phyloP scores from a whole-genome alignment of 129 eudicot genomes.

The sunflower (Helianthus annuus) region DNA sequence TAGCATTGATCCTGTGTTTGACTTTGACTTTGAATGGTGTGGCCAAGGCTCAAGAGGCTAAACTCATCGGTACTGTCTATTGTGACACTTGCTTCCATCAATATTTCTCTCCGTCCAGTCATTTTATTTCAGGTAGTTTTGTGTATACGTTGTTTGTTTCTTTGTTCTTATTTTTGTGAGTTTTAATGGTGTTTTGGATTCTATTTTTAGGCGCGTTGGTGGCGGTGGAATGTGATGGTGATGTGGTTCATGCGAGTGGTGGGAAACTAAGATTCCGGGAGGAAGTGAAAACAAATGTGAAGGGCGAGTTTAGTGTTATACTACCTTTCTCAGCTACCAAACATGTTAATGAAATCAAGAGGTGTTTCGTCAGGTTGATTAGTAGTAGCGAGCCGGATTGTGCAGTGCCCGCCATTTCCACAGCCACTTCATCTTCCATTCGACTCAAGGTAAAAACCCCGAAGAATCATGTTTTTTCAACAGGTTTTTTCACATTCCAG shows the following conservation, averaged over 20 bases:
- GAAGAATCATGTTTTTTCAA: slow-evolving; percentile 64
- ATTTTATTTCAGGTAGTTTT: slow-evolving; percentile 82
- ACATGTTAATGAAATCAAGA: slow-evolving; percentile 49
- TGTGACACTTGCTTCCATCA: slow-evolving; percentile 75
- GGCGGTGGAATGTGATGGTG: slow-evolving; percentile 64
- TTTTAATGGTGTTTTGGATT: slow-evolving; percentile 18
- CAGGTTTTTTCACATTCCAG: slow-evolving; percentile 74
- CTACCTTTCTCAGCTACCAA: slow-evolving; percentile 60
- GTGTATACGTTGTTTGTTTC: background rate
- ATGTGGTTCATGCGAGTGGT: slow-evolving; percentile 7
- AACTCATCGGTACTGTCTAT: slow-evolving; percentile 77
- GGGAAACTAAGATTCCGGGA: slow-evolving; percentile 36
- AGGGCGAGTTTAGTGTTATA: slow-evolving; percentile 65
- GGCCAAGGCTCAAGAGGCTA: slow-evolving; percentile 35
- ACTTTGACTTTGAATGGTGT: slow-evolving; percentile 30
- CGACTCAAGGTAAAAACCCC: slow-evolving; percentile 53
- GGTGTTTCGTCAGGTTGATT: slow-evolving; percentile 62
- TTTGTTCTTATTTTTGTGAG: background rate
- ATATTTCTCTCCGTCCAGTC: slow-evolving; percentile 48
- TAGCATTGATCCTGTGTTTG: slow-evolving; percentile 40
- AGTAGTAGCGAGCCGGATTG: slow-evolving; percentile 66
- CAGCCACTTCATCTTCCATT: slow-evolving; percentile 43
- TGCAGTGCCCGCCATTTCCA: slow-evolving; percentile 54
- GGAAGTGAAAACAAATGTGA: slow-evolving; percentile 59
- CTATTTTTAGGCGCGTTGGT: slow-evolving; percentile 65